phyloP scores from a whole-genome alignment of 805 yeast genomes.

The Scheffersomyces ergatensis region DNA sequence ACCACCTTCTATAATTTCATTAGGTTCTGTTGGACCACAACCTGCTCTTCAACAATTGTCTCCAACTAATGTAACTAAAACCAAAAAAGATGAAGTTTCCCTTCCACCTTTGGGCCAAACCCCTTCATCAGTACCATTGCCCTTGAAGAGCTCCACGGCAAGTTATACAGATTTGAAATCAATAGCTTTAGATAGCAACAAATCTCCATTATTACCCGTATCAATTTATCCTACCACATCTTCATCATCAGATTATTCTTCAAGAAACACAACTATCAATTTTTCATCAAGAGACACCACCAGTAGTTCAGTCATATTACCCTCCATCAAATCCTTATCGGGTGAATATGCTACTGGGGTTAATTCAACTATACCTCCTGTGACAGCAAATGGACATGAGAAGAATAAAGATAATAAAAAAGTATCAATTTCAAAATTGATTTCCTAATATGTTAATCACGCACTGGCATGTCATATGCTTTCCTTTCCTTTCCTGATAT shows the following conservation, averaged over 20 bases:
- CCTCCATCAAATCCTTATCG: constrained; percentile 15
- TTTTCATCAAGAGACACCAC: constrained; percentile 6
- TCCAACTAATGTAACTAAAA: not conserved
- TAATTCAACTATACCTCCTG: not conserved
- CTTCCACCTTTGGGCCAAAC: not conserved
- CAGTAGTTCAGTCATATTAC: constrained; percentile 11
- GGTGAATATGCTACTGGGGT: not conserved
- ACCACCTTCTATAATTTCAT: not conserved
- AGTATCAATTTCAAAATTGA: constrained; percentile 21
- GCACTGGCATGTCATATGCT: too few relatives aligned
- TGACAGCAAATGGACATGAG: not conserved
- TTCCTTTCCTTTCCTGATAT: too few relatives aligned
- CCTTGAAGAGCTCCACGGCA: not conserved
- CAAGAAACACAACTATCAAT: not conserved
- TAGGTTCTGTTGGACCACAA: not conserved
- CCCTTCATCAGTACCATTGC: not conserved
- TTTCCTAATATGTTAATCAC: constrained; percentile 4
- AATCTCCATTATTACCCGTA: not conserved
- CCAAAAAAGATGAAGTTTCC: not conserved
- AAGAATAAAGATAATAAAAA: constrained; percentile 9
- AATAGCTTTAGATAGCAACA: not conserved
- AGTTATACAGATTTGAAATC: not conserved
- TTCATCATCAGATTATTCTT: not conserved
- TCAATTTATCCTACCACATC: not conserved
- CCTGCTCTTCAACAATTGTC: constrained; percentile 2